Evolutionary conservation across 345 rosid genomes (phyloP), one percentile per base, ranked within the genome.

Genomic region (Melastoma malabathricum): DNA sequence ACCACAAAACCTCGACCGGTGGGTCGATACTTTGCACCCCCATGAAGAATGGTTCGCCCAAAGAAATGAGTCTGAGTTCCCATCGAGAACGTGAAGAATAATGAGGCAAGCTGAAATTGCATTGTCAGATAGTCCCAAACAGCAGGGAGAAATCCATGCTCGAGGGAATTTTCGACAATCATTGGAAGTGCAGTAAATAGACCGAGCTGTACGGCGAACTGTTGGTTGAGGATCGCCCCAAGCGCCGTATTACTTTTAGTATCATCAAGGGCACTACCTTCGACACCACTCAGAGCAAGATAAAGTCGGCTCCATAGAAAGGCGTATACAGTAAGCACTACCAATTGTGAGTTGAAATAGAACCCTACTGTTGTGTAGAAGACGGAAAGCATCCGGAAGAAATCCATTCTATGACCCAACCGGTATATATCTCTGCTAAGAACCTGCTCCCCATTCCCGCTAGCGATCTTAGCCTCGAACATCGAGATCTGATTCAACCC

Each of bases 1-100:
- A 87, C 96, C 60, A 83, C 96, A 50, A 83, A 87, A 52, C 94
- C 96, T 50, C 97, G 97, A 29, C 97, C 97, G 20, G 97, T 88
- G 54, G 97, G 82, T 56, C 84, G 67, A 57, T 88, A 88, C 73
- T 82, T 88, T 54, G 97, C 94, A 66, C 94, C 97, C 27, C 97
- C 97, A 27, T 88, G 97, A 62, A 88, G 90, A 61, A 88, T 74
- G 47, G 97, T 88, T 65, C 88, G 76, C 34, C 97, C 97, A 51
- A 88, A 88, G 68, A 61, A 88, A 71, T 88, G 94, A 50, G 79
- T 69, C 22, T 72, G 79, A 29, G 97, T 88, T 51, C 97, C 97
- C 88, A 88, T 69, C 39, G 88, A 82, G 68, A 88, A 88, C 2
- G 97, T 79, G 81, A 65, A 84, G 56, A 88, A 88, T 48, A 82